phyloP scores from a whole-genome alignment of 1,284 basidiomycete species.

The Trichosporon ovoides region DNA sequence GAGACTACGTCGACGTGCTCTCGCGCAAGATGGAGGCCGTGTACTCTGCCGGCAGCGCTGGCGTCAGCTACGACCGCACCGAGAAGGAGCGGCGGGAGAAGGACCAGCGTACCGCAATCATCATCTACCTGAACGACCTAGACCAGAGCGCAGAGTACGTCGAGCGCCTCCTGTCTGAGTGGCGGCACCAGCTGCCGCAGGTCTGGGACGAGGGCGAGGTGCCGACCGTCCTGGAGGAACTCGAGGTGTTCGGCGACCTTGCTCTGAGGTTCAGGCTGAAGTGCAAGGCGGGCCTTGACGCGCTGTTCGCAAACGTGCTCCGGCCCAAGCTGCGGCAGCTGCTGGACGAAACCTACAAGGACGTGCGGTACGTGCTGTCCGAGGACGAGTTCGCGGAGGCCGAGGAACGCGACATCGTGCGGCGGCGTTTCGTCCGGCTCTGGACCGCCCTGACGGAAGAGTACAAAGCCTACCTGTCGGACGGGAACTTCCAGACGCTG shows the following conservation, averaged over 20 bases:
- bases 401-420: slow-evolving; percentile 77
- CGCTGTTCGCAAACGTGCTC: slow-evolving; percentile 87
- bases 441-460: slow-evolving; percentile 82
- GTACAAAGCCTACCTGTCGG: slow-evolving; percentile 80
- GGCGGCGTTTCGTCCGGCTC: slow-evolving; percentile 74
- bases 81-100: slow-evolving; percentile 67
- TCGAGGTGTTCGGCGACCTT: slow-evolving; percentile 34
- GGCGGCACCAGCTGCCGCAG: slow-evolving; percentile 59
- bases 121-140: slow-evolving; percentile 80
- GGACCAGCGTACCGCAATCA: slow-evolving; percentile 69
- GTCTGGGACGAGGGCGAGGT: slow-evolving; percentile 65
- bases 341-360: slow-evolving; percentile 80
- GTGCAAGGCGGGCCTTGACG: slow-evolving; percentile 78
- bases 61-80: slow-evolving; percentile 28
- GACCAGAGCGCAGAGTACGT: slow-evolving; percentile 81
- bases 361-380: slow-evolving; percentile 79
- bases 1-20: slow-evolving; percentile 71
- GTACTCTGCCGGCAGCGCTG: slow-evolving; percentile 55
- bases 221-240: slow-evolving; percentile 30
- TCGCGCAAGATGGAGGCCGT: slow-evolving; percentile 78
- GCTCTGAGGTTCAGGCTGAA: slow-evolving; percentile 64
- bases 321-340: slow-evolving; percentile 77
- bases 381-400: slow-evolving; percentile 78
- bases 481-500: slow-evolving; percentile 78
- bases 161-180: slow-evolving; percentile 69